Evolutionary conservation across 2,329 filamentous ascomycete genomes (phyloP).

Genomic region (Paraconiothyrium sp.): DNA sequence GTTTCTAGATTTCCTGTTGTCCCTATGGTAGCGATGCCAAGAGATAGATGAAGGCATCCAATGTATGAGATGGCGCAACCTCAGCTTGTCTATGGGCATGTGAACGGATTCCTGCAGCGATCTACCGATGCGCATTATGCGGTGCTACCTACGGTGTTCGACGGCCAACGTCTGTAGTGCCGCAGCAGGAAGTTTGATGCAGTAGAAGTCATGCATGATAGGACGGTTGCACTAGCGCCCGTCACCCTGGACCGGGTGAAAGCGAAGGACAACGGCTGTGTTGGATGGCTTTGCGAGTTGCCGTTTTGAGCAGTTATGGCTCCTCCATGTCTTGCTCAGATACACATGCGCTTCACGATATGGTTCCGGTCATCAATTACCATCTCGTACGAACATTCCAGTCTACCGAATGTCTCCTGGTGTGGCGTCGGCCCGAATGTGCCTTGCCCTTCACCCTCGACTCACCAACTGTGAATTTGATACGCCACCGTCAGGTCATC

Average conservation of each 20-base stretch:
- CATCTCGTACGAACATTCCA: no score
- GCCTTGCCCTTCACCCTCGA: no score
- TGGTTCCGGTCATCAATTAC: no score
- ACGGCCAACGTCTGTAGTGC: background rate
- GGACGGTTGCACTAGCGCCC: background rate
- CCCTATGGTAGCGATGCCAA: constrained; percentile 5
- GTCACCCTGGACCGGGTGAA: background rate
- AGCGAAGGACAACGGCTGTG: constrained; percentile 3
- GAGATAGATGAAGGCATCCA: background rate
- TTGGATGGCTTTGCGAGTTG: background rate
- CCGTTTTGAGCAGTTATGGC: background rate
- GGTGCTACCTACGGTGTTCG: background rate
- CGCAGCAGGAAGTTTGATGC: background rate
- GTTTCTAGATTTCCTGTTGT: constrained; percentile 1
- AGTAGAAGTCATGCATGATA: background rate
- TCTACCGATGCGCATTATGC: background rate
- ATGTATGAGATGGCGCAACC: background rate
- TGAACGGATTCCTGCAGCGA: background rate
- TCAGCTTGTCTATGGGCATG: background rate
- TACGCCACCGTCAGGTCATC: no score
- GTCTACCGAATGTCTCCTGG: no score
- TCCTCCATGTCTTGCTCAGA: no score
- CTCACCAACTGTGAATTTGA: no score
- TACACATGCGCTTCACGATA: no score
- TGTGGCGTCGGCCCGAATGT: no score